Evolutionary conservation across 1,284 basidiomycete genomes (phyloP), one percentile per base, ranked within the genome.

Genomic region (Ceratobasidium papillatum): DNA sequence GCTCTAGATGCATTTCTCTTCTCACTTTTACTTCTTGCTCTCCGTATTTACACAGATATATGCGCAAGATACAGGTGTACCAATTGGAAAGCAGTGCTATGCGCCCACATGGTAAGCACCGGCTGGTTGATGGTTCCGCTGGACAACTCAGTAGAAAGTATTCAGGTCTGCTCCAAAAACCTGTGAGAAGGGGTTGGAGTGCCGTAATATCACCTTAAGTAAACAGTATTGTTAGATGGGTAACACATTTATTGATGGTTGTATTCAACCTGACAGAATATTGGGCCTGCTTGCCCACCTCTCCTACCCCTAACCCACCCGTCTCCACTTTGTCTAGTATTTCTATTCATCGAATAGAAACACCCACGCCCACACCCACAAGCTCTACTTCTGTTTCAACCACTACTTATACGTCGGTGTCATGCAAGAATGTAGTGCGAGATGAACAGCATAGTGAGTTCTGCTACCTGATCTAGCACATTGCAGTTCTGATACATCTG

Each of bases 351-450:
- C 36, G 32, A 1, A 36, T 11, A 22, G 36, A 30, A 22, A 52
- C 64, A n/a, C 19, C 51, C 12, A 68, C 47, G 4, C 36, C n/a
- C 7, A 36, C 32, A 2, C 32, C 43, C 11, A 64, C 62, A 30
- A 30, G 11, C 43, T 11, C 22, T 45, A 68, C 34, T 68, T 51
- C 7, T 52, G 32, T 25, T 49, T 49, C 52, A 36, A 68, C 65
- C 11, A 30, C 34, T 19, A 38, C 19, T 12, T 49, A 30, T 32
- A 59, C 68, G 19, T 59, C 58, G 9, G 69, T 73, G 27, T 73
- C 69, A 22, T 73, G 69, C 25, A 73, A 73, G n/a, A 61, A 73
- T 27, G 47, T 51, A 19, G 69, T 45, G 32, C 27, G 69, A 30
- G 69, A 73, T 41, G 69, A 73, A 34, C 58, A 73, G 9, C 43